Evolutionary conservation across 1,284 basidiomycete genomes (phyloP), one percentile per base, ranked within the genome.

Genomic region (Trametes pubescens): DNA sequence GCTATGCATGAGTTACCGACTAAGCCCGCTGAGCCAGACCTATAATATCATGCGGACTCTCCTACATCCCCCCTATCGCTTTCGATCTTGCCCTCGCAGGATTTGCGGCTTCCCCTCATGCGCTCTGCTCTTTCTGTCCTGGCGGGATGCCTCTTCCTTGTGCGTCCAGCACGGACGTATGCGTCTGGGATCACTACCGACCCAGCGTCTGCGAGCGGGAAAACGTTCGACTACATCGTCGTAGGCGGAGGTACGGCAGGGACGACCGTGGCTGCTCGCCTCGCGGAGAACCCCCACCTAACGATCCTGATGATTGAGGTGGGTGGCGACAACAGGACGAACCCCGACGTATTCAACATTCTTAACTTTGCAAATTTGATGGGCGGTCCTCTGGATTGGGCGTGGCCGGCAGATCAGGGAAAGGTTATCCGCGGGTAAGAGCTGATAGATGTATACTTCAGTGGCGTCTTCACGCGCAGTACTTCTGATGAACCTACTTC

Each of bases 161-260:
- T 8, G 29, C 29, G 11, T 16, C 37, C 18, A 16, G 40, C 44
- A 21, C 44, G 24, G 9, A 21, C 21, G 1, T 21, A 16, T 14
- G 26, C 32, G 14, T 37, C 34, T 13, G 51, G 51, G 4, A 40
- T 52, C 51, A 52, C 51, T n/a, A 52, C 11, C 22, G 62, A 64
- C n/a, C 8, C 62, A 0, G 34, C 40, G 22, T 46, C 44, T 0
- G 51, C 59, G 2, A 38, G 43, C 22, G 44, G 43, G 16, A 38
- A 79, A 51, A 80, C 82, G 0, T 89, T 82, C 69, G 88, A 91
- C 78, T 90, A 90, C 69, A 85, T 90, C 66, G 80, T 91, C 55
- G 82, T 87, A 6, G 89, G 89, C 3, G 88, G 83, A 34, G 89
- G 89, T 0, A 77, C 88, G 2, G 81, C 84, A 1, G 90, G 89